Base-by-base conservation (phyloP, 352 stramenopile species). In the Globisporangium carolinianum region DNA sequence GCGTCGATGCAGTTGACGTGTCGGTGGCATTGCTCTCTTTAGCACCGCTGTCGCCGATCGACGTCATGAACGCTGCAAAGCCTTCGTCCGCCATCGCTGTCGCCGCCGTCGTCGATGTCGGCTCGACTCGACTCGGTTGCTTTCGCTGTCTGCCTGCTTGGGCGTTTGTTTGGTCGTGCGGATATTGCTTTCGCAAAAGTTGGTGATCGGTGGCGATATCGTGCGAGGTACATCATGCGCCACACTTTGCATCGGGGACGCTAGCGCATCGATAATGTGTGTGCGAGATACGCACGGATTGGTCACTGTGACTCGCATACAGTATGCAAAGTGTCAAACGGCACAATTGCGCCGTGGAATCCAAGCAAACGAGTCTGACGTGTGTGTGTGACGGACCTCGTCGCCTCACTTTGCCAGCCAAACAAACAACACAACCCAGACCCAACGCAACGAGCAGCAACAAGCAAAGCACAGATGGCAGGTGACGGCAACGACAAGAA, bases 11-110 rank as follows among this genome's bases (percentile, higher is more conserved):
- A 15, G 36, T 2, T 43, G 17, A 48, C 37, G 45, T 66, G 35
- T 45, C 12, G 11, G n/a, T 38, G 18, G 8, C 39, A 6, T 8
- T 18, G 38, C 1, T 18, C 15, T 24, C 24, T 41, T 36, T 9
- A 6, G 48, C 24, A 24, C 51, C 35, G 52, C 57, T 64, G 39
- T 58, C 53, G 47, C 67, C 78, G 58, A 88, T 61, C 12, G 68
- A 88, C 37, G 72, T 76, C 73, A 91, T 87, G 63, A 93, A 93
- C 52, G 77, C 80, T 38, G 73, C 74, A 53, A 89, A 93, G 39
- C 79, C 75, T 55, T 71, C 69, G 61, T 71, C 68, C 68, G 74
- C 75, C 76, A 89, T 92, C 14, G 38, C 45, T 17, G n/a, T 49
- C 15, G 15, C 12, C 45, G 5, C 45, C n/a, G 12, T 15, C 15